phyloP scores from a whole-genome alignment of 768 basidiomycete species.

The Xanthoconium stramineum region DNA sequence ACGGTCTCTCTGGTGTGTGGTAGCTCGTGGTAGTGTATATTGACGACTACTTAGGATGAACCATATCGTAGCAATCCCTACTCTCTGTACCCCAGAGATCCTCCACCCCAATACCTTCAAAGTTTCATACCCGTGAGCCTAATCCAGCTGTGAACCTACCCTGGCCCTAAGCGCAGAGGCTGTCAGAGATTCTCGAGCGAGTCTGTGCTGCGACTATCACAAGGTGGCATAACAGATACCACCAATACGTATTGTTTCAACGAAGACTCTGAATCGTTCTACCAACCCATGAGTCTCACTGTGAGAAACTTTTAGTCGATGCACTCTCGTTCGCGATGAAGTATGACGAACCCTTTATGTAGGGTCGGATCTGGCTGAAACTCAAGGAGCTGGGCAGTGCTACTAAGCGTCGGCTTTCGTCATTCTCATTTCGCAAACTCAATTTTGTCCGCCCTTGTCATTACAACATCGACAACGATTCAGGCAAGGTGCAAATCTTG shows the following conservation, averaged over 20 bases:
- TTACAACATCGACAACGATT: constrained; percentile 15
- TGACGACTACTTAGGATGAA: constrained; percentile 10
- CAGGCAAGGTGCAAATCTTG: constrained; percentile 15
- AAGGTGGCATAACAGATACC: constrained; percentile 5
- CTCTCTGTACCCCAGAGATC: background rate
- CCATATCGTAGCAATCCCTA: background rate
- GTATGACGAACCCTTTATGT: background rate
- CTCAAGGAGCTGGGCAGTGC: constrained; percentile 11
- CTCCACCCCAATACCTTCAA: constrained; percentile 20
- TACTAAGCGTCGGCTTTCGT: constrained; percentile 15
- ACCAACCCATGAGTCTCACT: constrained; percentile 3
- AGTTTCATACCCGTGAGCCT: constrained; percentile 26
- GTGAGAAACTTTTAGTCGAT: constrained; percentile 10
- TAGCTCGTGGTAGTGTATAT: background rate
- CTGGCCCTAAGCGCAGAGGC: background rate
- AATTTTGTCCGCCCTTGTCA: constrained; percentile 20
- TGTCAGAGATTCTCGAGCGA: constrained; percentile 28
- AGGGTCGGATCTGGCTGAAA: constrained; percentile 21
- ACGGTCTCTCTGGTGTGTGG: background rate
- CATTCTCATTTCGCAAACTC: constrained; percentile 13
- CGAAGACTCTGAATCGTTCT: constrained; percentile 3
- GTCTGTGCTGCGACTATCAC: constrained; percentile 12
- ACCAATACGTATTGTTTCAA: constrained; percentile 1
- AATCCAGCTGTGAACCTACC: background rate
- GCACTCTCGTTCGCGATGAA: background rate